These are phyloP conservation scores for Phytophthora sp. DNA, from an alignment of 352 stramenopile genomes.

Conservation along the genomic window DNA sequence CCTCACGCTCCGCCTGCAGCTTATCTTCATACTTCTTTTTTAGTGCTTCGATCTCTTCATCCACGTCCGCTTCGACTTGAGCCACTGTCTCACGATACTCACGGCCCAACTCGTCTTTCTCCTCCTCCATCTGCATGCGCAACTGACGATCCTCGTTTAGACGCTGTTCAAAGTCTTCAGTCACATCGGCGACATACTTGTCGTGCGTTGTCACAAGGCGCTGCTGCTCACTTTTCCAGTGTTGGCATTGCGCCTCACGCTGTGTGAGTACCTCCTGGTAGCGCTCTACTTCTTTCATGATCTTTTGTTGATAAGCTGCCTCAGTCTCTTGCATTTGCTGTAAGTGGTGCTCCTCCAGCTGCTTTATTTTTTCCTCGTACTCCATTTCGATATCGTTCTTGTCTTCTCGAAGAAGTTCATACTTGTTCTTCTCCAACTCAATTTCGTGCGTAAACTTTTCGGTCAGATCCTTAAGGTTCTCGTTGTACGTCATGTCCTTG, in stretches of 20 bases:
- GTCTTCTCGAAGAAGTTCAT: constrained; percentile 88
- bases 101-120: constrained; percentile 82
- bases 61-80: constrained; percentile 86
- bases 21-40: constrained; percentile 91
- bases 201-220: constrained; percentile 69
- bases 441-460: constrained; percentile 95
- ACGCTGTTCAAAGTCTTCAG: constrained; percentile 91
- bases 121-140: constrained; percentile 83
- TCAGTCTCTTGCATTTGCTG: constrained; percentile 92
- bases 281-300: constrained; percentile 93
- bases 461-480: constrained; percentile 94
- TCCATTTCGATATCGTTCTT: constrained; percentile 94
- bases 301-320: constrained; percentile 91
- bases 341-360: constrained; percentile 92
- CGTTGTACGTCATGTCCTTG: constrained; percentile 96
- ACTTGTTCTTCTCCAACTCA: constrained; percentile 93
- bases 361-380: constrained; percentile 91
- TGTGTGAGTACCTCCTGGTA: constrained; percentile 89
- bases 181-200: constrained; percentile 90
- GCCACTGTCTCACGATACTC: constrained; percentile 81
- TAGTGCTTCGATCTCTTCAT: constrained; percentile 87
- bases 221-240: constrained; percentile 76
- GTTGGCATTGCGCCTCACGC: constrained; percentile 81
- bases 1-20: constrained; percentile 84
- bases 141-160: constrained; percentile 87